phyloP scores from a whole-genome alignment of 2,329 filamentous ascomycete genomes.

The Aureobasidium sp. region DNA sequence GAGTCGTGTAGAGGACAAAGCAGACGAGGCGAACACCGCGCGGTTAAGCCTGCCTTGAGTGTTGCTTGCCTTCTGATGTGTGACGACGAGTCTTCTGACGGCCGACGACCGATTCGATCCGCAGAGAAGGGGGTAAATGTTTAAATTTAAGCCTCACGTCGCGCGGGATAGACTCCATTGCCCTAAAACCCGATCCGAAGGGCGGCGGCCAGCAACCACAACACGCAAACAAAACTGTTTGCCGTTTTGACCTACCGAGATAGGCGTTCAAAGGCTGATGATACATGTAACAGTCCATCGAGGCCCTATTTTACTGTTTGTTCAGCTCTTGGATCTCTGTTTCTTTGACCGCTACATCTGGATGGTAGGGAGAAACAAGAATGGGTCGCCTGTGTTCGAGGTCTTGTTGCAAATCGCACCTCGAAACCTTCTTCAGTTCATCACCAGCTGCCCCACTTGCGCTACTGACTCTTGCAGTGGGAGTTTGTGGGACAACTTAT shows the following conservation, averaged over 20 bases:
- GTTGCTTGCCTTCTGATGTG: neutral
- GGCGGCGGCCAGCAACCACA: neutral
- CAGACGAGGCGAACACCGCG: neutral
- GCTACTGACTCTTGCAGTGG: slow-evolving; percentile 5
- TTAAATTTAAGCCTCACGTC: slow-evolving; percentile 6
- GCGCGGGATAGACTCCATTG: neutral
- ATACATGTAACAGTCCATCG: neutral
- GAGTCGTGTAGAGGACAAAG: neutral
- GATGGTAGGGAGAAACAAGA: neutral
- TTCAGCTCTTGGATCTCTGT: neutral
- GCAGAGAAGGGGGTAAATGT: neutral
- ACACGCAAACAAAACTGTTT: neutral
- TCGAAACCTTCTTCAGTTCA: neutral
- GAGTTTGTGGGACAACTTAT: neutral
- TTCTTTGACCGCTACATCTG: neutral
- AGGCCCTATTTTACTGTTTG: neutral
- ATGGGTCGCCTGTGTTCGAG: neutral
- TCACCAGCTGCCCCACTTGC: neutral
- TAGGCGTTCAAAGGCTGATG: neutral
- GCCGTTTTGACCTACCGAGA: neutral
- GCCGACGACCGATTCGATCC: neutral
- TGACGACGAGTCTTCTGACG: neutral
- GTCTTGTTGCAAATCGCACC: neutral
- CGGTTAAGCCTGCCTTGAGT: neutral
- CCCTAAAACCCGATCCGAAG: neutral